Evolutionary conservation across 1,284 basidiomycete species (phyloP), one percentile per base, ranked within the genome.

Genomic region (Sphagnurus paluster): DNA sequence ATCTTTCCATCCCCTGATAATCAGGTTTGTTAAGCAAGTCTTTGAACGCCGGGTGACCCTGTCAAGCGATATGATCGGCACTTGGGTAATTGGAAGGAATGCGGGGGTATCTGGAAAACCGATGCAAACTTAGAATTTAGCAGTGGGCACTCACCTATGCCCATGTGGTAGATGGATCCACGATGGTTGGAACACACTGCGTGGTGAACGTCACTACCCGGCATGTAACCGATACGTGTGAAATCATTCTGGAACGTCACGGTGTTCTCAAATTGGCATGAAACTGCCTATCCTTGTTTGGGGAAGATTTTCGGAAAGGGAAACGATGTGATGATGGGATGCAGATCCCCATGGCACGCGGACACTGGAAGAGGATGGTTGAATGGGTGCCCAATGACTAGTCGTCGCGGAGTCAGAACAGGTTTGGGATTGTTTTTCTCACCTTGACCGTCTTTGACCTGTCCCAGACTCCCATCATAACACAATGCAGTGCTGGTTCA

Each of bases 61-160:
- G 14, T 29, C 14, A 29, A 34, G 52, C 52, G 52, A 50, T 36
- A 34, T 53, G 52, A 53, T 53, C 52, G 52, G 52, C 52, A 48
- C 23, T 51, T 53, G 46, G 23, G 40, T 53, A 53, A 53, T 48
- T 29, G 32, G 36, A 48, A 53, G 42, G 5, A 29, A 36, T 40
- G 42, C 46, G 49, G 42, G 34, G 46, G 43, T 41, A 50, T 48
- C 39, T 46, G 36, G 32, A 46, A 47, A 38, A 38, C 52, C 52
- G 49, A 41, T 19, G 23, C 33, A 39, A 37, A 36, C 42, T 50
- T 4, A 46, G 23, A 37, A 23, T 53, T 47, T 41, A 39, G 23
- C 20, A 21, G 17, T 28, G 10, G 30, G 26, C 30, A 39, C 40
- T 30, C 24, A 20, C 16, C 10, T 2, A 2, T 37, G 41, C 25